phyloP scores from a whole-genome alignment of 441 rosid species.

The Omphalea diandra region DNA sequence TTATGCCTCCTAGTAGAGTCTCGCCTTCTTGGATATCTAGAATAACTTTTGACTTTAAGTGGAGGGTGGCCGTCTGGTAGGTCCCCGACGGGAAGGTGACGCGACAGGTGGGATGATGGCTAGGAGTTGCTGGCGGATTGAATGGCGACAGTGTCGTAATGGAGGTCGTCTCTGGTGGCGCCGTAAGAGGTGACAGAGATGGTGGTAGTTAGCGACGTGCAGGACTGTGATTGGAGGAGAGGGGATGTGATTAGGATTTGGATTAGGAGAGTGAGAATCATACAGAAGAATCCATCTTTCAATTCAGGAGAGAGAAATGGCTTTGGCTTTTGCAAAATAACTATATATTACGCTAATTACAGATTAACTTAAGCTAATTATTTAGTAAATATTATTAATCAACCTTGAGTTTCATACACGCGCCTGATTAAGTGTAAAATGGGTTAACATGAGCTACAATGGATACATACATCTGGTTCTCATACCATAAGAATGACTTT shows the following conservation, averaged over 20 bases:
- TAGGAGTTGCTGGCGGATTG: constrained; percentile 75
- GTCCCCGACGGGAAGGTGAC: constrained; percentile 68
- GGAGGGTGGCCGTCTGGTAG: constrained; percentile 72
- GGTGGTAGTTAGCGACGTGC: constrained; percentile 11
- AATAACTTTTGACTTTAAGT: constrained; percentile 55
- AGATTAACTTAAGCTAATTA: too few species aligned
- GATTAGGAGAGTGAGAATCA: too few species aligned
- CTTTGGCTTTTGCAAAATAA: too few species aligned
- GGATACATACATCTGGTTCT: too few species aligned
- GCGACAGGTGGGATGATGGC: constrained; percentile 45
- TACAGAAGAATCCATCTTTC: too few species aligned
- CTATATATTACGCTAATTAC: too few species aligned
- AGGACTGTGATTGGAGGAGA: constrained; percentile 32
- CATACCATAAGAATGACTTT: too few species aligned
- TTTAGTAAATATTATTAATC: too few species aligned
- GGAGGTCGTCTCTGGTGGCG: constrained; percentile 65
- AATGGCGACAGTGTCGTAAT: constrained; percentile 70
- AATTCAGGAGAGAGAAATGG: too few species aligned
- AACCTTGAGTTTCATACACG: too few species aligned
- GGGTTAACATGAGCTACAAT: too few species aligned
- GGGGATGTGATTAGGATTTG: constrained; percentile 22
- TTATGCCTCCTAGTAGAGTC: constrained; percentile 62
- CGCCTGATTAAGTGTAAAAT: too few species aligned
- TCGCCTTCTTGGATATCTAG: constrained; percentile 62
- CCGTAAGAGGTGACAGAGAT: constrained; percentile 65